phyloP scores from a whole-genome alignment of 1,284 basidiomycete genomes.

The Agroathelia rolfsii region DNA sequence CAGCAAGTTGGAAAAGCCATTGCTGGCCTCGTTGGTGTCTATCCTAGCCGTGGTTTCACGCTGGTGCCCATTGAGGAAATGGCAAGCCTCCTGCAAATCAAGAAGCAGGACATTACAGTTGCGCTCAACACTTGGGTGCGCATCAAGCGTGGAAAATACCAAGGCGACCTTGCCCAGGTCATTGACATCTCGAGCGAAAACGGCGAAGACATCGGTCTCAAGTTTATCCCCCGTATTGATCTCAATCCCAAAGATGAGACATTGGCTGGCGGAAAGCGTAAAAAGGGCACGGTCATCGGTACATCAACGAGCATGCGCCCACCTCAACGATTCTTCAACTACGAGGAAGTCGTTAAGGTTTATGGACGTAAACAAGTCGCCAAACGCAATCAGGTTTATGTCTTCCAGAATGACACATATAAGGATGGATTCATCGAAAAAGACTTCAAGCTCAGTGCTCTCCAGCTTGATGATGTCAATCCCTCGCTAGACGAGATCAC shows the following conservation, averaged over 20 bases:
- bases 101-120: slow-evolving; percentile 85
- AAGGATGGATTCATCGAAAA: slow-evolving; percentile 95
- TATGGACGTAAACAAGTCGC: slow-evolving; percentile 74
- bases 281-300: slow-evolving; percentile 43
- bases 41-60: slow-evolving; percentile 69
- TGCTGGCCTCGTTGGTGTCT: slow-evolving; percentile 88
- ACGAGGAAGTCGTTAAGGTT: slow-evolving; percentile 85
- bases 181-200: slow-evolving; percentile 90
- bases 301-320: slow-evolving; percentile 80
- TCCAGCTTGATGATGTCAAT: slow-evolving; percentile 85
- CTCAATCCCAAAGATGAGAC: slow-evolving; percentile 80
- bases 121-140: slow-evolving; percentile 91
- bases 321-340: slow-evolving; percentile 89
- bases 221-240: slow-evolving; percentile 96
- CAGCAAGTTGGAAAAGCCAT: slow-evolving; percentile 83
- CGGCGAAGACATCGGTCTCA: slow-evolving; percentile 88
- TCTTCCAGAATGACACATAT: slow-evolving; percentile 92
- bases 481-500: slow-evolving; percentile 96
- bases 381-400: slow-evolving; percentile 61
- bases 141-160: slow-evolving; percentile 88
- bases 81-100: slow-evolving; percentile 92
- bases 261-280: slow-evolving; percentile 62
- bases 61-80: slow-evolving; percentile 98
- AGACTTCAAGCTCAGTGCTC: slow-evolving; percentile 78
- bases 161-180: slow-evolving; percentile 92